Conservation (phyloP, 192 early-diverging fungal species). For the Coemansia sp. region DNA sequence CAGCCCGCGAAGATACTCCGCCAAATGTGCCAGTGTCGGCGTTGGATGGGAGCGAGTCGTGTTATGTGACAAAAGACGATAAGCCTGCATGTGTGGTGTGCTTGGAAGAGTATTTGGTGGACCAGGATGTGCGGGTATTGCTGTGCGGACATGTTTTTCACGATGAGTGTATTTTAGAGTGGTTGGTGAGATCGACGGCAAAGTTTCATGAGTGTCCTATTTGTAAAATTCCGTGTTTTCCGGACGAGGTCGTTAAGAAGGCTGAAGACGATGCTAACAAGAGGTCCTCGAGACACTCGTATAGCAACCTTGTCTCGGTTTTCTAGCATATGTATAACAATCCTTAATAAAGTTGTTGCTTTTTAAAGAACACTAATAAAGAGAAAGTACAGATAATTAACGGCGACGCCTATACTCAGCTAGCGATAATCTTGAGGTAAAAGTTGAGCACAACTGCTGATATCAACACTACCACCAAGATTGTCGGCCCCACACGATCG, state of each 20-base stretch:
- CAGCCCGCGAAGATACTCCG: too few species aligned
- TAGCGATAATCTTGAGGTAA: conserved; percentile 21
- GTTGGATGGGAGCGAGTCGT: neutral
- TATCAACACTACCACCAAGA: conserved; percentile 61
- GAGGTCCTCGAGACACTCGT: neutral
- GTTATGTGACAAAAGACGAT: neutral
- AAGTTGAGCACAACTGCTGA: conserved; percentile 71
- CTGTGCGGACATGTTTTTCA: conserved; percentile 68
- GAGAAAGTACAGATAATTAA: neutral
- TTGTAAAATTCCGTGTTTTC: conserved; percentile 41
- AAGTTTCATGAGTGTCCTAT: conserved; percentile 49
- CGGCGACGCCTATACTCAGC: neutral
- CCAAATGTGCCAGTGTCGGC: neutral
- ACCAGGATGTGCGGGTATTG: conserved; percentile 60
- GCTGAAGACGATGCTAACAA: conserved; percentile 17
- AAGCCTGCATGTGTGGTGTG: conserved; percentile 63
- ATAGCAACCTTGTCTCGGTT: conserved; percentile 15
- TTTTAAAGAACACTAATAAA: neutral
- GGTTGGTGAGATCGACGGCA: conserved; percentile 34
- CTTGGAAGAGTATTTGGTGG: conserved; percentile 60
- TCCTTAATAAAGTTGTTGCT: neutral
- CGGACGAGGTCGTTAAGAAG: conserved; percentile 22
- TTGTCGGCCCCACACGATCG: conserved; percentile 53
- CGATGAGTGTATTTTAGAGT: conserved; percentile 58
- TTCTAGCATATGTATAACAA: conserved; percentile 13